A percentile compares a stretch with the other conserved stretches of the same genome.
phyloP scores from a whole-genome alignment of 1,284 basidiomycete species.

The Naganishia sp. region DNA sequence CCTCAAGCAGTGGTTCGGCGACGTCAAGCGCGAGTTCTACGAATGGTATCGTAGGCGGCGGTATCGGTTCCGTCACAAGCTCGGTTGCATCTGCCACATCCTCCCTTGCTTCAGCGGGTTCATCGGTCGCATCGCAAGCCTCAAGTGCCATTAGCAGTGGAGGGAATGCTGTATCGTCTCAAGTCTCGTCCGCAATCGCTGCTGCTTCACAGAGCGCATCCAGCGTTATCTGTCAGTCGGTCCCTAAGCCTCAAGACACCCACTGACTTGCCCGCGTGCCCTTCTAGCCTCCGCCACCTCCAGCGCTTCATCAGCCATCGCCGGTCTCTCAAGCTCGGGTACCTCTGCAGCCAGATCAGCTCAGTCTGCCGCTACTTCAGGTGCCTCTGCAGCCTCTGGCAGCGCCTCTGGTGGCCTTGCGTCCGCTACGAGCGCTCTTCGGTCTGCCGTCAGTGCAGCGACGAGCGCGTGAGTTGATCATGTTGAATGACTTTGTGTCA shows the following conservation, averaged over 20 bases:
- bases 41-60: constrained; percentile 31
- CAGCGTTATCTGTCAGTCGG: constrained; percentile 12
- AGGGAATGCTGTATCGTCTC: neutral
- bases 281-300: neutral
- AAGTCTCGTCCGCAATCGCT: constrained; percentile 9
- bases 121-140: neutral
- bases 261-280: neutral
- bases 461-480: constrained; percentile 15
- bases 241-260: no score
- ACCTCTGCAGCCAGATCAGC: constrained; percentile 15
- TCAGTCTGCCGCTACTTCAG: constrained; percentile 10
- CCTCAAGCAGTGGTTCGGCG: constrained; percentile 6
- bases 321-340: neutral
- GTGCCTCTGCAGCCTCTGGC: constrained; percentile 19
- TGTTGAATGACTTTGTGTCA: neutral
- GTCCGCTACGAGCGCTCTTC: constrained; percentile 1
- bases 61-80: constrained; percentile 9
- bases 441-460: neutral
- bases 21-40: neutral
- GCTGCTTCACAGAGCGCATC: constrained; percentile 22
- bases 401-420: constrained; percentile 20
- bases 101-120: constrained; percentile 1
- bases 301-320: constrained; percentile 23
- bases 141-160: constrained; percentile 4
- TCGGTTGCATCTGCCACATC: constrained; percentile 21